phyloP scores from a whole-genome alignment of 2,329 filamentous ascomycete genomes.

The Aspergillus spinulosporus region DNA sequence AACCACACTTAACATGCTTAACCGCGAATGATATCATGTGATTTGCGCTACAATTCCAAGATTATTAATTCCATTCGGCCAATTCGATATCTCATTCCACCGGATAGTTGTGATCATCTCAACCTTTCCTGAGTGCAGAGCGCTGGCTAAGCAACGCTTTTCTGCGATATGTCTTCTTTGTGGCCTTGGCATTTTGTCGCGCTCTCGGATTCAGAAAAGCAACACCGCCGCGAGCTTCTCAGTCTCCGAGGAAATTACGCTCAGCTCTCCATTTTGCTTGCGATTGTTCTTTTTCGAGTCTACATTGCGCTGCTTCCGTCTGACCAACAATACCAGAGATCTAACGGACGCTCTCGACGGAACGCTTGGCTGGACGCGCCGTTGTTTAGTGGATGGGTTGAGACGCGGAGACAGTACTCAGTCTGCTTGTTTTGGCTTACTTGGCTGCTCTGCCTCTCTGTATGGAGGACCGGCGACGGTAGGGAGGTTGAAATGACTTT shows the following conservation, averaged over 20 bases:
- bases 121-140: neutral
- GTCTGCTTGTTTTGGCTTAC: slow-evolving; percentile 50
- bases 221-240: slow-evolving; percentile 54
- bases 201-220: slow-evolving; percentile 52
- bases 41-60: neutral
- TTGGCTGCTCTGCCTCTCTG: slow-evolving; percentile 55
- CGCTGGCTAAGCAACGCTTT: neutral
- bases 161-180: slow-evolving; percentile 22
- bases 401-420: slow-evolving; percentile 54
- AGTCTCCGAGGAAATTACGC: slow-evolving; percentile 57
- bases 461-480: slow-evolving; percentile 57
- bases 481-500: slow-evolving; percentile 22
- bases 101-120: neutral
- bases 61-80: slow-evolving; percentile 9
- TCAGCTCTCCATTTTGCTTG: slow-evolving; percentile 54
- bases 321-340: slow-evolving; percentile 5
- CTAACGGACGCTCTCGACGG: slow-evolving; percentile 11
- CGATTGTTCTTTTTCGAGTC: slow-evolving; percentile 44
- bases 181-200: slow-evolving; percentile 56
- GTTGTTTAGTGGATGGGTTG: slow-evolving; percentile 44
- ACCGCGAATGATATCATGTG: slow-evolving; percentile 5
- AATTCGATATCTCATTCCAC: too few species aligned
- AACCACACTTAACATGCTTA: slow-evolving; percentile 15
- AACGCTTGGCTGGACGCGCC: slow-evolving; percentile 50
- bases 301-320: slow-evolving; percentile 25